These are phyloP conservation scores for Linum usitatissimum DNA, from an alignment of 345 rosid species.

Conservation along the genomic window DNA sequence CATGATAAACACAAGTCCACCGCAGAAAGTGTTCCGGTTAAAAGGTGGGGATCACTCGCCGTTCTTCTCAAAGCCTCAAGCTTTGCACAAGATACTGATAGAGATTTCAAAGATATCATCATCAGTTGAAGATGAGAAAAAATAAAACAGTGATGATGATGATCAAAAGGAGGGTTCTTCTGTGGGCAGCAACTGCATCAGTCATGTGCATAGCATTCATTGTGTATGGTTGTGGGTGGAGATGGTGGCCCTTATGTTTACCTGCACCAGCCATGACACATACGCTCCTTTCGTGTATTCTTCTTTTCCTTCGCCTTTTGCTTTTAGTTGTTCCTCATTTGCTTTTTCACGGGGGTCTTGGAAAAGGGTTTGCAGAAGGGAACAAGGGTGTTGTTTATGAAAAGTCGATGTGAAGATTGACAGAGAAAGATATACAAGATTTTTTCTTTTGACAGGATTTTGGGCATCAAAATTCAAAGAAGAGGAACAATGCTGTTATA, in stretches of 20 bases:
- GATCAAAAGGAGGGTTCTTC: too few species aligned
- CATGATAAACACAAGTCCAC: slow-evolving; percentile 69
- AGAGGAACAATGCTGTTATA: too few species aligned
- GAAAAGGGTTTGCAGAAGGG: not conserved
- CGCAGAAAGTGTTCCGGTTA: slow-evolving; percentile 60
- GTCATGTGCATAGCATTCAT: not conserved
- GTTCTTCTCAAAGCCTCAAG: slow-evolving; percentile 98
- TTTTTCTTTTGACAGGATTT: too few species aligned
- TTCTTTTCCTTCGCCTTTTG: not conserved
- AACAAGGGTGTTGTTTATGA: not conserved
- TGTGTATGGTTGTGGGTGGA: not conserved
- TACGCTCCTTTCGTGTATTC: not conserved
- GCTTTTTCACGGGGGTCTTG: not conserved
- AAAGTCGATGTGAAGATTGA: not conserved
- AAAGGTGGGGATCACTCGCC: slow-evolving; percentile 98
- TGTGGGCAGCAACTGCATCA: not conserved
- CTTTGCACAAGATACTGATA: slow-evolving; percentile 69
- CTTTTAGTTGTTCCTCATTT: not conserved
- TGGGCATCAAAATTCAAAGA: too few species aligned
- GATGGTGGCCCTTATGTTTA: not conserved
- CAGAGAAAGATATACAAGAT: not conserved
- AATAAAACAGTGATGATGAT: too few species aligned
- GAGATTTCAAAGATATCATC: slow-evolving; percentile 62
- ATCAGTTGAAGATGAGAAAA: slow-evolving; percentile 13
- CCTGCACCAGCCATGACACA: not conserved